Percentiles rank a stretch among this genome's conserved stretches.
Conservation (phyloP, 2,329 filamentous ascomycete genomes). For the Colletotrichum sp. region DNA sequence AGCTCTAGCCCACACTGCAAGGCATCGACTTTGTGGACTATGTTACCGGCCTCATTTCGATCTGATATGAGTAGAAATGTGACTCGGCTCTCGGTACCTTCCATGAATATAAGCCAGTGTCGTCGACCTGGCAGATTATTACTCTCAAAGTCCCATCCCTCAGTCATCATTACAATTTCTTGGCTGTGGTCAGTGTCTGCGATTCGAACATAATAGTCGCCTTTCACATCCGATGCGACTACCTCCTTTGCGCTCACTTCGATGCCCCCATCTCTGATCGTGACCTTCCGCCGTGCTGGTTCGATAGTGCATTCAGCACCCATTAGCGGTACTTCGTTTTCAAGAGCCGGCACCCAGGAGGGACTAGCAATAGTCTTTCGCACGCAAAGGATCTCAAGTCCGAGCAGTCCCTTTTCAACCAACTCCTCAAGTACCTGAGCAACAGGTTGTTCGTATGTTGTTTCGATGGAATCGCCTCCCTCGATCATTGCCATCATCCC, state of each 20-base stretch:
- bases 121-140: neutral
- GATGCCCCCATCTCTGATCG: neutral
- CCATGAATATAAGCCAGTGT: neutral
- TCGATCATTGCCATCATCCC: neutral
- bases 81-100: neutral
- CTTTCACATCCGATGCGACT: neutral
- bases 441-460: neutral
- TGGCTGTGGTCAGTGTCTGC: neutral
- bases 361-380: neutral
- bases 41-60: neutral
- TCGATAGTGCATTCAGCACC: neutral
- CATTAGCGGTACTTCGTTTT: neutral
- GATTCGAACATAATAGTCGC: neutral
- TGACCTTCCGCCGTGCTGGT: neutral
- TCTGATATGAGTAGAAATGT: neutral
- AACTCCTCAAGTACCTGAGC: neutral
- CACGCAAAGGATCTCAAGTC: neutral
- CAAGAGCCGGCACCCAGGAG: neutral
- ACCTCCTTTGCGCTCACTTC: neutral
- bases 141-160: neutral
- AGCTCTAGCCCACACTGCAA: neutral
- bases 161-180: neutral
- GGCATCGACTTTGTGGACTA: neutral
- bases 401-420: neutral
- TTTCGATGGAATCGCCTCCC: neutral